Evolutionary conservation across 2,329 filamentous ascomycete species (phyloP).

Genomic region (Fusarium abutilonis): DNA sequence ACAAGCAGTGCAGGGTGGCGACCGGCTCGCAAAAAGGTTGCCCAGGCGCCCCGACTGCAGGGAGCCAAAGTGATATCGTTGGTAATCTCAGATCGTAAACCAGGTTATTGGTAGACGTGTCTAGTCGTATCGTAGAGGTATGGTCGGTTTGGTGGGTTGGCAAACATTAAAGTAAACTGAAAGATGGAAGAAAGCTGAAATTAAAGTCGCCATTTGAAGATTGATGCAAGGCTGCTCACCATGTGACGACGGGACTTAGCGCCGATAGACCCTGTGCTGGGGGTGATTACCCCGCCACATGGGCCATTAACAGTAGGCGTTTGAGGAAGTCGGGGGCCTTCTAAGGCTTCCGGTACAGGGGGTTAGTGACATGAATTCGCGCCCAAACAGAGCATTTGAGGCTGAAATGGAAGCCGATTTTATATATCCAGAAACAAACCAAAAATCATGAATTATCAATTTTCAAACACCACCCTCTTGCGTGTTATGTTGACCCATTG

Average conservation of each 20-base stretch:
- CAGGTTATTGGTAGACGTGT: conserved; percentile 10
- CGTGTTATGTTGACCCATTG: conserved; percentile 26
- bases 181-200: conserved; percentile 12
- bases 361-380: not conserved
- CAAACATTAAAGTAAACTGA: conserved; percentile 14
- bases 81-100: conserved; percentile 1
- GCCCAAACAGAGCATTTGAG: not conserved
- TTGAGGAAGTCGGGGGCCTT: conserved; percentile 7
- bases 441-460: conserved; percentile 37
- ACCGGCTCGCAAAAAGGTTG: conserved; percentile 17
- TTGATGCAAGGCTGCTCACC: conserved; percentile 33
- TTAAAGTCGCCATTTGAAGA: conserved; percentile 18
- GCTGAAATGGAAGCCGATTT: not conserved
- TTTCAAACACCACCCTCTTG: conserved; percentile 38
- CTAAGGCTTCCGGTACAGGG: conserved; percentile 21
- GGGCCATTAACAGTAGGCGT: conserved; percentile 20
- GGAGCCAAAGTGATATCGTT: conserved; percentile 10
- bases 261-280: conserved; percentile 29
- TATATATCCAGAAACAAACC: conserved; percentile 12
- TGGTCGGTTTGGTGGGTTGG: conserved; percentile 3
- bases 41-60: conserved; percentile 9
- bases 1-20: conserved; percentile 23
- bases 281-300: conserved; percentile 30
- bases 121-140: not conserved
- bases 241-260: conserved; percentile 35